Evolutionary conservation across 225 moss, liverwort and hornwort species (phyloP), one percentile per base, ranked within the genome.

Genomic region (Pleurozium schreberi): DNA sequence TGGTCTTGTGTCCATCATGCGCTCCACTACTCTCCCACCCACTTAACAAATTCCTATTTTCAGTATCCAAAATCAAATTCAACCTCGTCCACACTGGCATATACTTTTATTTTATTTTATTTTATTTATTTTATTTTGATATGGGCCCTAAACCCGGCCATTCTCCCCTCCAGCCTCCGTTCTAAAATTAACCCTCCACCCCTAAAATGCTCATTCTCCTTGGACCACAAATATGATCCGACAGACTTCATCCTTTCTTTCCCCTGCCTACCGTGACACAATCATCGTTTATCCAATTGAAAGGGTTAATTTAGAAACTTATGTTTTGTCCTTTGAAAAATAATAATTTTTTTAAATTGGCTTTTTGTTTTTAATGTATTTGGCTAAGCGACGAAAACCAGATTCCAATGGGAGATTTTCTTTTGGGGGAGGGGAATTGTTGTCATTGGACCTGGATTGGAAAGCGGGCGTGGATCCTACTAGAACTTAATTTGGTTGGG

Each of bases 391-490:
- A 84, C 68, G 53, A 75, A n/a, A 59, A 7, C 17, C 12, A 70
- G 55, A 86, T 83, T 86, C 91, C 16, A 30, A 11, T 14, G 71
- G 53, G 52, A n/a, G 75, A 59, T 42, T 61, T 36, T 53, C n/a
- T 83, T 89, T 83, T 40, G 33, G 33, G 45, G 34, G 65, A 77
- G 69, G 47, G 57, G 55, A 20, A 63, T 69, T 47, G 60, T 85
- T 91, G 83, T 71, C 89, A 91, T 86, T 89, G 91, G 89, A 61
- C 70, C 64, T 50, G 49, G 71, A 83, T 82, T 89, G 71, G 86
- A 86, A 89, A 91, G 91, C 67, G 36, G 0, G 53, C 36, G 22
- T 76, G 76, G 52, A 52, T 76, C 76, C 52, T 36, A 53, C 14
- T 53, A 2, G 36, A 36, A 76, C 5, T 36, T 34, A 13, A 34